Evolutionary conservation across 2,329 filamentous ascomycete species (phyloP).

Genomic region (Penicillium sp.): DNA sequence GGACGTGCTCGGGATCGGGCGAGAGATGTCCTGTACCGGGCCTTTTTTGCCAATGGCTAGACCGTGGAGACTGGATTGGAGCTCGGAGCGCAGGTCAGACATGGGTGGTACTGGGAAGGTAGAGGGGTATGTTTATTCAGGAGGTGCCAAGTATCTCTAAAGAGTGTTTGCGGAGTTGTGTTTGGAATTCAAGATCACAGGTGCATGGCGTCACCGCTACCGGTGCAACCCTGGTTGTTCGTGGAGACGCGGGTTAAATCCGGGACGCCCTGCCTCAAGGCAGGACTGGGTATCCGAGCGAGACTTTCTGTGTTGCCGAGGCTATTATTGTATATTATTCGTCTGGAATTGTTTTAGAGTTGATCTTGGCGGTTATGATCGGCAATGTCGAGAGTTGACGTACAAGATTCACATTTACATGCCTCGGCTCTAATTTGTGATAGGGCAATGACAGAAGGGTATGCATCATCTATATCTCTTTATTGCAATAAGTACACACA

Average conservation of each 20-base stretch:
- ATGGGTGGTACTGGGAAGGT: slow-evolving; percentile 8
- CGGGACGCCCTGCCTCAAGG: not conserved
- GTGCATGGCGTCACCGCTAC: slow-evolving; percentile 22
- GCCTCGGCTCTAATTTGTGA: not conserved
- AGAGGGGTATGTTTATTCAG: not conserved
- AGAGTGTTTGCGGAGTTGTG: not conserved
- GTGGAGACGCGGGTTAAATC: slow-evolving; percentile 22
- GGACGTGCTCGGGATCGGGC: slow-evolving; percentile 15
- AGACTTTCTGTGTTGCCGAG: not conserved
- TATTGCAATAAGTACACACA: not conserved
- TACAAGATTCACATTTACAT: not conserved
- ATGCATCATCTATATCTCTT: not conserved
- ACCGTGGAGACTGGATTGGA: slow-evolving; percentile 31
- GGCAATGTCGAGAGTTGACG: not conserved
- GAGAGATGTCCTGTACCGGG: slow-evolving; percentile 26
- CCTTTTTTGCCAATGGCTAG: slow-evolving; percentile 31
- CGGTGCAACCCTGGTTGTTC: slow-evolving; percentile 20
- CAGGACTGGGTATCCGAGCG: not conserved
- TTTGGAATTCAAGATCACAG: slow-evolving; percentile 15
- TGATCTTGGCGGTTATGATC: not conserved
- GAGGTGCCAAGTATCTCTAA: not conserved
- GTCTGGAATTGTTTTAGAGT: not conserved
- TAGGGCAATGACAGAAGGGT: not conserved
- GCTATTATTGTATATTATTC: not conserved
- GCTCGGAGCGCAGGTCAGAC: slow-evolving; percentile 25